A percentile compares a stretch with the other conserved stretches of the same genome.
Conservation (phyloP, 2,329 filamentous ascomycete species). For the Sordariomycetes sp. region DNA sequence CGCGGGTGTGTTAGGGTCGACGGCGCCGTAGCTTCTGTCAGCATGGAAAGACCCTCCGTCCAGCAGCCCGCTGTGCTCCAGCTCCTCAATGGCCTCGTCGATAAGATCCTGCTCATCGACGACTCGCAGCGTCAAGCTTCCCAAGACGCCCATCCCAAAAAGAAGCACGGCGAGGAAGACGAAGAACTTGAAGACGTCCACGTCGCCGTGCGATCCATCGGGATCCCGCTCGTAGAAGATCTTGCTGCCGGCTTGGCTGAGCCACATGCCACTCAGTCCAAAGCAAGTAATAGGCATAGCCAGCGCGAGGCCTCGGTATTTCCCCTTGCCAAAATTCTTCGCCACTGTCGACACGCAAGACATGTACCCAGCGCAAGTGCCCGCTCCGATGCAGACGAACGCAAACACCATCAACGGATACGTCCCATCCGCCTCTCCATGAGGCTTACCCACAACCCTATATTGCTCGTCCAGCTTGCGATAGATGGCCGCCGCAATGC, state of each 20-base stretch:
- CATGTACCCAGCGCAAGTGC: slow-evolving; percentile 83
- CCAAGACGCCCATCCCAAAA: slow-evolving; percentile 60
- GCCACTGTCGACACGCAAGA: slow-evolving; percentile 88
- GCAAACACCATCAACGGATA: slow-evolving; percentile 78
- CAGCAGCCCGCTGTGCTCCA: slow-evolving; percentile 81
- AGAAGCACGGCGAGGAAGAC: slow-evolving; percentile 72
- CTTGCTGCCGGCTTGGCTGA: slow-evolving; percentile 77
- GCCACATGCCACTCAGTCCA: slow-evolving; percentile 90
- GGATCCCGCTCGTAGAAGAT: slow-evolving; percentile 61
- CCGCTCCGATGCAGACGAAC: slow-evolving; percentile 75
- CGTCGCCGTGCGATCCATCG: slow-evolving; percentile 53
- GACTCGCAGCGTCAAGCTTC: slow-evolving; percentile 64
- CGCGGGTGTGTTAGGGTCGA: slow-evolving; percentile 32
- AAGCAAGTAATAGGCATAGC: slow-evolving; percentile 88
- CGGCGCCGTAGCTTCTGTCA: slow-evolving; percentile 62
- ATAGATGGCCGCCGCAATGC: slow-evolving; percentile 75
- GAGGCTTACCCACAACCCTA: slow-evolving; percentile 17
- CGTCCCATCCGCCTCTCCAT: slow-evolving; percentile 44
- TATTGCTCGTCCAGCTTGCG: slow-evolving; percentile 38
- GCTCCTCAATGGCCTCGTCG: slow-evolving; percentile 78
- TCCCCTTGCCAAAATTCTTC: slow-evolving; percentile 92
- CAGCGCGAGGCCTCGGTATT: slow-evolving; percentile 79
- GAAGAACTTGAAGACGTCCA: slow-evolving; percentile 80
- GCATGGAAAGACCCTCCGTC: slow-evolving; percentile 59
- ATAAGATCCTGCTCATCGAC: slow-evolving; percentile 83